Evolutionary conservation across 1,284 basidiomycete genomes (phyloP).

Genomic region (Rhodotorula glutinis): DNA sequence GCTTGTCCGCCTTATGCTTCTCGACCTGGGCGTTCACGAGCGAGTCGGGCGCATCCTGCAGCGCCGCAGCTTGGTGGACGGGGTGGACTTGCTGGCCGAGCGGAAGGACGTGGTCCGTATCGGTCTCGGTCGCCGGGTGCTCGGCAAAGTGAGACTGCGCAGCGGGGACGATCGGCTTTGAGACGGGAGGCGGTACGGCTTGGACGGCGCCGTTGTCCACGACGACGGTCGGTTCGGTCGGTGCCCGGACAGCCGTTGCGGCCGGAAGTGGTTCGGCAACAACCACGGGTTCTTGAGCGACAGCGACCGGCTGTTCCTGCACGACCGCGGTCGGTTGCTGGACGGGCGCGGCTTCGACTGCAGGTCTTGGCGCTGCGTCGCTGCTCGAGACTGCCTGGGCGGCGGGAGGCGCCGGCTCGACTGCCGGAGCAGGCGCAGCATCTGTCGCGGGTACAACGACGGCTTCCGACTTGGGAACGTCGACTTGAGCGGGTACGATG

Average conservation of each 20-base stretch:
- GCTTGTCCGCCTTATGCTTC: slow-evolving; percentile 49
- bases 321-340: slow-evolving; percentile 5
- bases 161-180: slow-evolving; percentile 25
- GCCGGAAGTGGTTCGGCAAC: neutral
- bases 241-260: neutral
- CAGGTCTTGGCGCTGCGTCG: slow-evolving; percentile 22
- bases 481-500: neutral
- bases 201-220: neutral
- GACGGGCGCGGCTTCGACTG: slow-evolving; percentile 21
- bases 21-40: slow-evolving; percentile 49
- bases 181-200: slow-evolving; percentile 12
- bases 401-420: slow-evolving; percentile 12
- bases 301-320: neutral
- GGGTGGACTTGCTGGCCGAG: slow-evolving; percentile 48
- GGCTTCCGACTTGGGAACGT: neutral
- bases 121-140: slow-evolving; percentile 25
- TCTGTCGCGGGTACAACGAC: slow-evolving; percentile 7
- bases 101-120: slow-evolving; percentile 42
- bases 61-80: slow-evolving; percentile 45
- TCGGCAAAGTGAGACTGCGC: slow-evolving; percentile 29
- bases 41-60: slow-evolving; percentile 45
- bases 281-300: slow-evolving; percentile 2
- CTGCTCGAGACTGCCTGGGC: slow-evolving; percentile 6
- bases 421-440: slow-evolving; percentile 19
- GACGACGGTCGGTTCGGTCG: neutral